A percentile compares a stretch with the other conserved stretches of the same genome.
phyloP scores from a whole-genome alignment of 805 yeast genomes.

The Starmera amethionina region DNA sequence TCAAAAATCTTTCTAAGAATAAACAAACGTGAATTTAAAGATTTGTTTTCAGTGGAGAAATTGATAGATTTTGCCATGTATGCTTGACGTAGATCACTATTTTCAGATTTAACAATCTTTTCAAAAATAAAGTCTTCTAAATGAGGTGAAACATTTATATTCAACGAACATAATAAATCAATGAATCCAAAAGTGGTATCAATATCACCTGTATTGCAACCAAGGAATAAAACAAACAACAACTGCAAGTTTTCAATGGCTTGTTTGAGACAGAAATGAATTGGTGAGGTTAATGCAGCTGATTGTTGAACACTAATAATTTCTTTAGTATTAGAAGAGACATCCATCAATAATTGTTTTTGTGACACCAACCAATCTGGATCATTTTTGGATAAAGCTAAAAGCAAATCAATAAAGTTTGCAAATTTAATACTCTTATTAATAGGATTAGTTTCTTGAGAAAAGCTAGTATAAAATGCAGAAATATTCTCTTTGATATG shows the following conservation, averaged over 20 bases:
- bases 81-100: slow-evolving; percentile 34
- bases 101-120: slow-evolving; percentile 41
- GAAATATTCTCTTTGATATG: slow-evolving; percentile 43
- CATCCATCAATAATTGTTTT: slow-evolving; percentile 30
- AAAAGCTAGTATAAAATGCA: slow-evolving; percentile 35
- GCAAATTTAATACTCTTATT: slow-evolving; percentile 56
- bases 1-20: slow-evolving; percentile 55
- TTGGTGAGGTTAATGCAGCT: slow-evolving; percentile 41
- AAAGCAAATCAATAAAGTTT: slow-evolving; percentile 58
- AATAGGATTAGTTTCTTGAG: slow-evolving; percentile 41
- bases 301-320: slow-evolving; percentile 31
- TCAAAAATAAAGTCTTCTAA: slow-evolving; percentile 51
- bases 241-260: slow-evolving; percentile 54
- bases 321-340: slow-evolving; percentile 33
- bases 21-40: slow-evolving; percentile 48
- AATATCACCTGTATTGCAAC: slow-evolving; percentile 24
- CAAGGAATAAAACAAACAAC: slow-evolving; percentile 30
- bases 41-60: slow-evolving; percentile 35
- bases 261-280: slow-evolving; percentile 64
- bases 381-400: slow-evolving; percentile 41
- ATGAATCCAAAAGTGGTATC: slow-evolving; percentile 31
- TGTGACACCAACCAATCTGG: slow-evolving; percentile 50
- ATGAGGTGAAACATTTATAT: slow-evolving; percentile 32
- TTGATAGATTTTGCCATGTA: slow-evolving; percentile 45
- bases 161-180: slow-evolving; percentile 34